phyloP scores from a whole-genome alignment of 176 grass and related monocot genomes.

The Miscanthus lutarioriparius region DNA sequence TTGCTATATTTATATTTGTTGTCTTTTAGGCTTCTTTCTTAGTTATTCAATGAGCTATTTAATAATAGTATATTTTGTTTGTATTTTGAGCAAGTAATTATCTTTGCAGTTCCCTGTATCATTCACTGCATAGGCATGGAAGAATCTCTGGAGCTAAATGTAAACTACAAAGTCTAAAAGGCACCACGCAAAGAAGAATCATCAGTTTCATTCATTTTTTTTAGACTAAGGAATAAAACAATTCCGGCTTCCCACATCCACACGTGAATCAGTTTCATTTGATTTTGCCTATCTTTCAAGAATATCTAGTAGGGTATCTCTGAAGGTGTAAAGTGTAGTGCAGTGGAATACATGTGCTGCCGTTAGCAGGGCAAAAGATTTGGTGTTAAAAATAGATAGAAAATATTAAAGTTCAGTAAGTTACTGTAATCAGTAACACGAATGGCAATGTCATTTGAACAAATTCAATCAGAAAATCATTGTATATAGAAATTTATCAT shows the following conservation, averaged over 20 bases:
- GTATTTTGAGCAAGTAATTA: background rate
- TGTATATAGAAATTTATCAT: too few relatives aligned
- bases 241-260: too few relatives aligned
- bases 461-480: too few relatives aligned
- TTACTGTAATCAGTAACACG: too few relatives aligned
- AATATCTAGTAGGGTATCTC: background rate
- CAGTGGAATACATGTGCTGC: slow-evolving; percentile 13
- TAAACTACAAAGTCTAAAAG: background rate
- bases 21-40: too few relatives aligned
- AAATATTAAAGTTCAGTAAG: too few relatives aligned
- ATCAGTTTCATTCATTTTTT: background rate
- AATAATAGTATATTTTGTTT: too few relatives aligned
- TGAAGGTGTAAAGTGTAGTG: slow-evolving; percentile 4
- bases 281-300: background rate
- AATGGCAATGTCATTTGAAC: too few relatives aligned
- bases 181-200: background rate
- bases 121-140: background rate
- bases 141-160: background rate
- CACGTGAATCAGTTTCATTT: too few relatives aligned
- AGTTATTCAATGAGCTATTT: too few relatives aligned
- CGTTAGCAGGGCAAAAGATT: slow-evolving; percentile 18
- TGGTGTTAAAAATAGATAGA: background rate
- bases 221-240: too few relatives aligned
- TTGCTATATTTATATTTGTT: too few relatives aligned
- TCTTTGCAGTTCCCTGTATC: background rate